phyloP scores from a whole-genome alignment of 495 filamentous ascomycete genomes.

The Penicillium fimorum region DNA sequence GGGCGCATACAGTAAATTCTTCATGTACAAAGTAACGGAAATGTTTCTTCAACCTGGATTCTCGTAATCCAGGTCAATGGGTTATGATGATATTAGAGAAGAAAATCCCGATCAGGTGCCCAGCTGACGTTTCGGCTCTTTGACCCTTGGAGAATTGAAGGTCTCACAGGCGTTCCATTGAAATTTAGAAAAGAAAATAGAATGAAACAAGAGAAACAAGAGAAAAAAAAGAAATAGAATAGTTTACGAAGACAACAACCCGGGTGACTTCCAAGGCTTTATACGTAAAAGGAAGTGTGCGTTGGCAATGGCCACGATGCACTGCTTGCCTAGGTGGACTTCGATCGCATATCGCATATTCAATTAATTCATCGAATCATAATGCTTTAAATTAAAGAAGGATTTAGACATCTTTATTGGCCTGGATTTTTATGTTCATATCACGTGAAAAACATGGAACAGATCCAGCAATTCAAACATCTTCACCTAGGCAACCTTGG shows the following conservation, averaged over 20 bases:
- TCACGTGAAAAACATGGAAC: conserved; percentile 5
- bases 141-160: conserved; percentile 14
- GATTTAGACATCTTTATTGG: background rate
- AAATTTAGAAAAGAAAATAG: conserved; percentile 3
- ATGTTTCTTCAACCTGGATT: background rate
- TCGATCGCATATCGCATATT: background rate
- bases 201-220: conserved; percentile 6
- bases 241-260: background rate
- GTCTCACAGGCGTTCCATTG: conserved; percentile 11
- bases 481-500: background rate
- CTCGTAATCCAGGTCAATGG: conserved; percentile 1
- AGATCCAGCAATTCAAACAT: conserved; percentile 4
- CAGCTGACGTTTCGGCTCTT: conserved; percentile 15
- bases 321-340: too few relatives aligned
- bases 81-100: background rate
- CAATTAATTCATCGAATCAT: background rate
- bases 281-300: conserved; percentile 24
- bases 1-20: background rate
- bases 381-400: background rate
- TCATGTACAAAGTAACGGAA: background rate
- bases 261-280: background rate
- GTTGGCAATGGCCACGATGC: conserved; percentile 12
- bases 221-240: conserved; percentile 12
- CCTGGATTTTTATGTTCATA: conserved; percentile 1
- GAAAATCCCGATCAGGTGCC: conserved; percentile 8